phyloP scores from a whole-genome alignment of 768 basidiomycete genomes.

The Auriscalpium microsporum region DNA sequence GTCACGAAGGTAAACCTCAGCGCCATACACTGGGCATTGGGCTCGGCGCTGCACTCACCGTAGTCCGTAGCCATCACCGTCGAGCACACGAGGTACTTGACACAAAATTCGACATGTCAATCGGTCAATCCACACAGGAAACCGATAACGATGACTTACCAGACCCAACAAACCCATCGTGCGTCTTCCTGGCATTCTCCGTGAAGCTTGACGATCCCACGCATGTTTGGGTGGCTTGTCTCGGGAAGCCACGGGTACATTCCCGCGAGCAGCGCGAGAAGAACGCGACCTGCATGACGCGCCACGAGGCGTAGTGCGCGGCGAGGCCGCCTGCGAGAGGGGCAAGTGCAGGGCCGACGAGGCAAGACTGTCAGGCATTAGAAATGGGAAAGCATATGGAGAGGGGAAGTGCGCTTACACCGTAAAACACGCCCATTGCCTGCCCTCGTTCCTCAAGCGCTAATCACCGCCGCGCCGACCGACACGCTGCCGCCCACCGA shows the following conservation, averaged over 20 bases:
- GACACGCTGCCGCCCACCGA: slow-evolving; percentile 52
- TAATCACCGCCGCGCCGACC: slow-evolving; percentile 51
- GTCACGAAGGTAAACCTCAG: too few species aligned
- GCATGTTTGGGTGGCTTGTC: slow-evolving; percentile 52
- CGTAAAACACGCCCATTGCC: slow-evolving; percentile 53
- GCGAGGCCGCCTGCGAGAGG: slow-evolving; percentile 50
- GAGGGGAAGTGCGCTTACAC: slow-evolving; percentile 23
- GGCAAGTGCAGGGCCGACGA: slow-evolving; percentile 55
- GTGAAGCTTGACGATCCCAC: slow-evolving; percentile 41
- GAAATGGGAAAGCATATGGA: background rate
- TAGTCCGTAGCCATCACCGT: slow-evolving; percentile 21
- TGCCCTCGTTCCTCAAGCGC: slow-evolving; percentile 54
- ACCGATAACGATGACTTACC: slow-evolving; percentile 28
- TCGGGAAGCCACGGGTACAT: slow-evolving; percentile 50
- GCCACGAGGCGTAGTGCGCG: slow-evolving; percentile 60
- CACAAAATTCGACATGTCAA: slow-evolving; percentile 16
- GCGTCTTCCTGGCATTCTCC: background rate
- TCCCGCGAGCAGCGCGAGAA: slow-evolving; percentile 32
- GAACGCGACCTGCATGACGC: slow-evolving; percentile 43
- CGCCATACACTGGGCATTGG: too few species aligned
- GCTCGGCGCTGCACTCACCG: slow-evolving; percentile 23
- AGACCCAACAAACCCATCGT: slow-evolving; percentile 33
- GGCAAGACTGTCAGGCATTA: slow-evolving; percentile 29
- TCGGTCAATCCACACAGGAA: background rate
- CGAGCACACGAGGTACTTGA: slow-evolving; percentile 34